Evolutionary conservation across 2,329 filamentous ascomycete genomes (phyloP).

Genomic region (Fusarium piperis): DNA sequence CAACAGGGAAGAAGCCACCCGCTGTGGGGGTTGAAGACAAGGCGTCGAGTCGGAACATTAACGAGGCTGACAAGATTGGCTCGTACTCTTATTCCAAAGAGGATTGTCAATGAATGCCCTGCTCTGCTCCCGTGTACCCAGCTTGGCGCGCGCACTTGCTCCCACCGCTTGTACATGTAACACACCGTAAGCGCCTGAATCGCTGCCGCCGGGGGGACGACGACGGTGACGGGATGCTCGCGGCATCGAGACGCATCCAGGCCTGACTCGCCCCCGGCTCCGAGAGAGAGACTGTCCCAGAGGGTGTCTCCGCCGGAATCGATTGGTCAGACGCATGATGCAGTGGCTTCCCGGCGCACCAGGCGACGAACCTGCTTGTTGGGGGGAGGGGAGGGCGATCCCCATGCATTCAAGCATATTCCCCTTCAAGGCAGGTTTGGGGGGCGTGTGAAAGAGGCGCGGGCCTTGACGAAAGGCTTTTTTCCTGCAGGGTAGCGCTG

Average conservation of each 20-base stretch:
- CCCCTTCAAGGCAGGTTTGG: constrained; percentile 18
- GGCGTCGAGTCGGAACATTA: constrained; percentile 7
- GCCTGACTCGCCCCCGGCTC: constrained; percentile 34
- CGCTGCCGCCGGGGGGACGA: constrained; percentile 10
- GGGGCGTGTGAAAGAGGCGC: constrained; percentile 1
- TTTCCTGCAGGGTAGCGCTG: constrained; percentile 30
- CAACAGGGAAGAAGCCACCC: constrained; percentile 9
- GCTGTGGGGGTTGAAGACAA: not conserved
- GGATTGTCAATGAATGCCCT: not conserved
- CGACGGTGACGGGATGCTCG: constrained; percentile 9
- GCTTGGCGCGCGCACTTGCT: constrained; percentile 9
- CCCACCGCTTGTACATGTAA: constrained; percentile 26
- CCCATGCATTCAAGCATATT: constrained; percentile 33
- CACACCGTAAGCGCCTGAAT: constrained; percentile 35
- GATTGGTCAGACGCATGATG: constrained; percentile 38
- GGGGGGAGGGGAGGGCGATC: constrained; percentile 32
- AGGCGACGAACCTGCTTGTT: constrained; percentile 36
- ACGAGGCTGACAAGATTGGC: constrained; percentile 17
- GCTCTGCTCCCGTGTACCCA: constrained; percentile 1
- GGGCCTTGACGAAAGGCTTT: not conserved
- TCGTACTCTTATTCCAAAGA: constrained; percentile 7
- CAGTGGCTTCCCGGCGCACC: constrained; percentile 30
- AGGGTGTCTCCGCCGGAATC: constrained; percentile 1
- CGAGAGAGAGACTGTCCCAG: not conserved
- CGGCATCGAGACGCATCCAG: constrained; percentile 35